Evolutionary conservation across 768 basidiomycete genomes (phyloP), one percentile per base, ranked within the genome.

Genomic region (Astraeus odoratus): DNA sequence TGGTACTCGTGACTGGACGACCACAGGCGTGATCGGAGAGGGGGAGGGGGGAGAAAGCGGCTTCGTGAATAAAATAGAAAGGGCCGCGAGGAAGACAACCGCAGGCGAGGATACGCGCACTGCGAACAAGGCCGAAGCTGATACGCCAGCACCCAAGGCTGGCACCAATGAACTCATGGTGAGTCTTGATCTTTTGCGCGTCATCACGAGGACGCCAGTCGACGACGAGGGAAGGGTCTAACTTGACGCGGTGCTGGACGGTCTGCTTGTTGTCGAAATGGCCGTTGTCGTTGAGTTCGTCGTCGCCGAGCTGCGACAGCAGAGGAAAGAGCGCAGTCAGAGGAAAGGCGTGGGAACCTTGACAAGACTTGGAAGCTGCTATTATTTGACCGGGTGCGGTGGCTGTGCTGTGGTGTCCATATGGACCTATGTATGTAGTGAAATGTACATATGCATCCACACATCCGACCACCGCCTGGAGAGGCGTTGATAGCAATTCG

Each of bases 1-100:
- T 33, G 92, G 91, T 42, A 81, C 71, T 48, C 75, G 71, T 46
- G 74, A 76, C 44, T 81, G 75, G 58, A 89, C 78, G 64, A 90
- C 78, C 61, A 91, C 86, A 42, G 82, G 67, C 30, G 80, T 86
- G 58, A 91, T 89, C 52, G 78, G 79, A 34, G 81, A 83, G 3
- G 61, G 63, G 16, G 68, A 64, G 7, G 52, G 56, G 1, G 74
- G 75, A 6, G 67, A 57, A 7, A 68, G 59, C 35, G 76, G 71
- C 51, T 70, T 74, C 34, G 71, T 63, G 41, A 72, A 67, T 48
- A 84, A 51, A 34, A 88, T 70, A 47, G 84, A 81, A 44, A 86
- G 56, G 22, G 80, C 69, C 18, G 80, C 62, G 43, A 87, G 65
- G 44, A 83, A 63, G 27, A 87, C 76, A 48, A 86, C 58, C 45